Base-by-base conservation (phyloP, 1,284 basidiomycete species). In the Sanghuangporus weigelae region DNA sequence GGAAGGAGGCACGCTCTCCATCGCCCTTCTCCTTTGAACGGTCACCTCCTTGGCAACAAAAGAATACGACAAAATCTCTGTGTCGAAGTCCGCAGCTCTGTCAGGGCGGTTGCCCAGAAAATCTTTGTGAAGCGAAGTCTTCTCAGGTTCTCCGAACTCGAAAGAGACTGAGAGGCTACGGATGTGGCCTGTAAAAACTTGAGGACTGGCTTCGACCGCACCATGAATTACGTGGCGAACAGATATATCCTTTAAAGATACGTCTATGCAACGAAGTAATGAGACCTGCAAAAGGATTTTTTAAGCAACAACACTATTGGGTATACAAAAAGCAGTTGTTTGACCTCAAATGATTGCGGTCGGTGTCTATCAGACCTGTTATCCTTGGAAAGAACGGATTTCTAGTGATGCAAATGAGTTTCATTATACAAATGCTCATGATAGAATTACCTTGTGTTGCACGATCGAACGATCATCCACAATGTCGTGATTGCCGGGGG, bases 51-150 rank as follows among this genome's bases (percentile, higher is more conserved):
- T 67, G 4, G 76, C 73, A 7, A 75, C 73, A 16, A 85, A 70
- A 49, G 72, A 71, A 63, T 84, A 68, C n/a, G 75, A 71, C 67
- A 84, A 86, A 1, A 79, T 74, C 54, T 83, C 79, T 5, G 82
- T 73, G 49, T 81, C 75, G 62, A 79, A 73, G 53, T 69, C 68
- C 31, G 78, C 74, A 2, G 69, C 64, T 11, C 69, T 72, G 53
- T 69, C 70, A 39, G 71, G 70, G 2, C 74, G 72, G 42, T 48
- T 38, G 38, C 88, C 88, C 12, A 89, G 71, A 78, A 81, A 82
- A 57, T 79, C 73, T 40, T 74, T 74, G 70, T 89, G 86, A 2
- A 84, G 70, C 8, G 71, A 66, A 67, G 79, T 79, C 26, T 71
- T 68, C 8, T 73, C 73, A 7, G 81, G 76, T 59, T 83, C 75